Evolutionary conservation across 352 stramenopile genomes (phyloP).

Genomic region (Phytophthora meadii): DNA sequence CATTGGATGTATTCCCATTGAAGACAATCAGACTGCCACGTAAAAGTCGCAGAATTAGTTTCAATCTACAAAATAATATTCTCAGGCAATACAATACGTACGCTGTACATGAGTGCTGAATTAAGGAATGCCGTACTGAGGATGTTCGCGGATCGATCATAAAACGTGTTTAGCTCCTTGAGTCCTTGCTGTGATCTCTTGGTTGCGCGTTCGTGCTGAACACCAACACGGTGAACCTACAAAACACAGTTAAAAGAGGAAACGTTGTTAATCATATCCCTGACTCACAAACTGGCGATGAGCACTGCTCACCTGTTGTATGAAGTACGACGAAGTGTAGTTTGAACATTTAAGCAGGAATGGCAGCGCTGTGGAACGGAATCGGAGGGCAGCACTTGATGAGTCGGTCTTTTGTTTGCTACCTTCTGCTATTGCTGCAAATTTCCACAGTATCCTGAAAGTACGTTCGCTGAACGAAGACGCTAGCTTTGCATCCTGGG

Average conservation of each 20-base stretch:
- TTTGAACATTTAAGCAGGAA: constrained; percentile 76
- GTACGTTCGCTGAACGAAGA: constrained; percentile 68
- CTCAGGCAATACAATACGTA: constrained; percentile 21
- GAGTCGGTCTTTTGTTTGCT: constrained; percentile 21
- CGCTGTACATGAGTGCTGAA: constrained; percentile 31
- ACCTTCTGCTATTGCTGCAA: constrained; percentile 43
- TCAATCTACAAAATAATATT: constrained; percentile 2
- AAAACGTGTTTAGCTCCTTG: constrained; percentile 48
- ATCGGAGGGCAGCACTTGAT: constrained; percentile 35
- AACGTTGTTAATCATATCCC: neutral
- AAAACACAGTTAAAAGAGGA: neutral
- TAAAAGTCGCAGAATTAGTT: constrained; percentile 4
- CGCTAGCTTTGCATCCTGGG: constrained; percentile 58
- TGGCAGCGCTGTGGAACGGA: constrained; percentile 56
- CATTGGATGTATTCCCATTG: constrained; percentile 66
- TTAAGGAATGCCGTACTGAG: constrained; percentile 22
- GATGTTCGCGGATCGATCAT: constrained; percentile 37
- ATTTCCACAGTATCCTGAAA: constrained; percentile 82
- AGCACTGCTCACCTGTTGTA: constrained; percentile 54
- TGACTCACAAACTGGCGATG: neutral
- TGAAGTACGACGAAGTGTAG: constrained; percentile 65
- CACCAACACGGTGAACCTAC: constrained; percentile 67
- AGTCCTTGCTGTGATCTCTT: constrained; percentile 39
- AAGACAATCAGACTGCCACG: constrained; percentile 44
- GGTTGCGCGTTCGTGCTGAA: constrained; percentile 62